A percentile compares a stretch with the other conserved stretches of the same genome.
Evolutionary conservation across 441 rosid species (phyloP).

Genomic region (Corymbia citriodora): DNA sequence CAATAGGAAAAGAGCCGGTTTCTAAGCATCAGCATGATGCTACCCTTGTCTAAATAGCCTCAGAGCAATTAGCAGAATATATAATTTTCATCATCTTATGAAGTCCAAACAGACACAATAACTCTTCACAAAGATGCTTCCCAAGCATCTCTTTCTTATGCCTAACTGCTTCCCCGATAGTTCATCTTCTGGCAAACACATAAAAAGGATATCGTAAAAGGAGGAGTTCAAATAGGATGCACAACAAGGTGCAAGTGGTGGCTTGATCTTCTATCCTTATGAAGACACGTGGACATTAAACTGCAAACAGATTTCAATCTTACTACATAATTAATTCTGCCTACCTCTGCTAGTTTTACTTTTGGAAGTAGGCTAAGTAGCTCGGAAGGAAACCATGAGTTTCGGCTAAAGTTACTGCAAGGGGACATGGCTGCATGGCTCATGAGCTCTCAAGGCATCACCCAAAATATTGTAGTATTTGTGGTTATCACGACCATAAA

Average conservation of each 20-base stretch:
- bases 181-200: neutral
- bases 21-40: neutral
- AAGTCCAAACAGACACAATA: neutral
- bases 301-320: neutral
- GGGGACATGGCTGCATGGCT: neutral
- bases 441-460: neutral
- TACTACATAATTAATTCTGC: neutral
- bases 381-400: neutral
- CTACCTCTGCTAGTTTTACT: neutral
- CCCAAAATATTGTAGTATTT: neutral
- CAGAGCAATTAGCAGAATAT: neutral
- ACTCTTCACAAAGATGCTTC: neutral
- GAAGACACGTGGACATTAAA: neutral
- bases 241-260: neutral
- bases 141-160: neutral
- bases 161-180: neutral
- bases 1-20: neutral
- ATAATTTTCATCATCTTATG: neutral
- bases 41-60: neutral
- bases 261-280: neutral
- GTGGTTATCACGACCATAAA: fast-evolving
- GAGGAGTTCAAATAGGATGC: neutral
- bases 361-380: neutral
- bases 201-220: neutral
- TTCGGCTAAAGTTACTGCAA: neutral